Conservation (phyloP, 768 basidiomycete species). For the Mycena latifolia region DNA sequence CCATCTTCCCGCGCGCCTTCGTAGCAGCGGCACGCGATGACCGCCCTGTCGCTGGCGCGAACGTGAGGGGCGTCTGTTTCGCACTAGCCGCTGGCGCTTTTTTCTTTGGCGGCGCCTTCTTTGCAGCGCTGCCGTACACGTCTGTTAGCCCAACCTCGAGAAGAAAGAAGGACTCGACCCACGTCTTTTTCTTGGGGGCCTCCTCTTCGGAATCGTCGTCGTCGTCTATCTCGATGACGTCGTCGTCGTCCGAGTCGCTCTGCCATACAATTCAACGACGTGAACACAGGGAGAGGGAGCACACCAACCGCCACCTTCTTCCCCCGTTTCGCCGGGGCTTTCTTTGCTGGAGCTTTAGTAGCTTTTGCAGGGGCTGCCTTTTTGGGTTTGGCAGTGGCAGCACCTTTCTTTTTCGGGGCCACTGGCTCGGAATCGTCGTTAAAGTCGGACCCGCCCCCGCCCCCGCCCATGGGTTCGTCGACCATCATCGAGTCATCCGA, state of each 20-base stretch:
- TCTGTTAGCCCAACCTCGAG: conserved; percentile 1
- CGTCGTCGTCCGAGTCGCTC: conserved; percentile 64
- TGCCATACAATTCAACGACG: conserved; percentile 28
- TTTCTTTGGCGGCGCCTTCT: conserved; percentile 55
- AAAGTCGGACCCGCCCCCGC: conserved; percentile 65
- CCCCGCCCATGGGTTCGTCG: conserved; percentile 66
- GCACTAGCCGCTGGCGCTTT: conserved; percentile 22
- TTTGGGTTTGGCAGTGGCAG: conserved; percentile 51
- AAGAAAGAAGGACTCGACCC: conserved; percentile 30
- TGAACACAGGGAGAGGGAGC: background rate
- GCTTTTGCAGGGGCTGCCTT: conserved; percentile 44
- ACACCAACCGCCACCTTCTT: conserved; percentile 62
- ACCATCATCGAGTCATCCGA: conserved; percentile 86
- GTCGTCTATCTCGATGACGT: conserved; percentile 66
- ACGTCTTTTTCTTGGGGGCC: conserved; percentile 71
- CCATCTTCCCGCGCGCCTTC: conserved; percentile 74
- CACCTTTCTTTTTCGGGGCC: conserved; percentile 58
- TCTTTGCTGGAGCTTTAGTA: conserved; percentile 51
- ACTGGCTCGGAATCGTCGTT: conserved; percentile 62
- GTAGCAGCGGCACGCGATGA: conserved; percentile 78
- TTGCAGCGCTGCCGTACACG: conserved; percentile 38
- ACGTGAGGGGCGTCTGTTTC: conserved; percentile 71
- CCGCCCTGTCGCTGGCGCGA: conserved; percentile 66
- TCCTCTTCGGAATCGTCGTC: conserved; percentile 62
- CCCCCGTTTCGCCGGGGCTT: conserved; percentile 59